Evolutionary conservation across 73 alveolate species (phyloP), one percentile per base, ranked within the genome.

Genomic region (Tetrahymena thermophila): DNA sequence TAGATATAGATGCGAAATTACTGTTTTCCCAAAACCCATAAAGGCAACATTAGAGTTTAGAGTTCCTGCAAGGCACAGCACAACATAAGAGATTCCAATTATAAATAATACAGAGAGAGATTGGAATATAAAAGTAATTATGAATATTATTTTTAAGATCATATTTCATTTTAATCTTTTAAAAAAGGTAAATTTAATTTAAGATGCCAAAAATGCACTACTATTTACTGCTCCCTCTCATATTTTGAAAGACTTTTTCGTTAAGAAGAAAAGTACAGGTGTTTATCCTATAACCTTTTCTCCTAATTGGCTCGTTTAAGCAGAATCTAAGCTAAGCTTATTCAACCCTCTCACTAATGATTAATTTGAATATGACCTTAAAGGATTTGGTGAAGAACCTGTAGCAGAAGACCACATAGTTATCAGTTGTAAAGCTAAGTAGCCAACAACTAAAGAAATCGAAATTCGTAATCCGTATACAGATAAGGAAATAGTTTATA

Each of bases 331-430:
- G 97, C 97, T 99, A 71, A 97, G 97, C 5, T 97, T 99, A 83
- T 97, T 95, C 94, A 98, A 98, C 94, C 97, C 97, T 84, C 96
- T 94, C 23, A 99, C 99, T 1, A 97, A 98, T 35, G 99, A 99
- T 97, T 97, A 97, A 56, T 99, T 98, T 96, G 99, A 98, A 94
- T 99, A 98, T 96, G 99, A 98, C 43, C 96, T 99, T 43, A 97
- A 97, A 94, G 99, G 99, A 10, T 98, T 97, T 93, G 99, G 99
- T 6, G 99, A 99, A 96, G 99, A 99, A 94, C 99, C 99, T 31
- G 96, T 98, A 31, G 99, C 99, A 34, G 99, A 99, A 96, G 99
- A 99, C 58, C 99, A 99, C 93, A 98, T 98, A 21, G 99, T 98
- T 38, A 96, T 99, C 23, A 97, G 96, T 94, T 98, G 99, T 97